Base-by-base conservation (phyloP, 768 basidiomycete species). In the Russula griseocarnosa region DNA sequence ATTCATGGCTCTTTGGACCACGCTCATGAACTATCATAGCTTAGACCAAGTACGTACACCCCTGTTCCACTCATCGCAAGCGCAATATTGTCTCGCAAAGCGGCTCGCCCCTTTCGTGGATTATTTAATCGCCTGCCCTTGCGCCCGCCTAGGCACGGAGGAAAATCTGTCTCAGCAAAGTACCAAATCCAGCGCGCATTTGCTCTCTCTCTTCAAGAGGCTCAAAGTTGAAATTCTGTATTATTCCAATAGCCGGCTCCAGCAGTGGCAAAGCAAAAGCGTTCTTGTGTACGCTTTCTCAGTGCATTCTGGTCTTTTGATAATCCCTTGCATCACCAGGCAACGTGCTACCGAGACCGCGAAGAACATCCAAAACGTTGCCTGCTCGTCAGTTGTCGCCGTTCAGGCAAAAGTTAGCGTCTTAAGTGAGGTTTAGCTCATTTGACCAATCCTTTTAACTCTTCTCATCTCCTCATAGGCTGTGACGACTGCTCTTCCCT, bases 161-260 rank as follows among this genome's bases (percentile, higher is more conserved):
- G 79, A 81, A 38, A 78, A 77, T 20, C 76, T 82, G 34, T 76
- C 77, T 6, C 75, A 81, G 13, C 81, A 51, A 82, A 88, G 72
- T 89, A 84, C 69, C 91, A 92, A 75, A 89, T 90, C 70, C 88
- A 90, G 72, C 88, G 90, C 53, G 88, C 82, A 52, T 78, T 83
- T 65, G 78, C 79, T 42, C 81, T 93, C 56, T 86, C 88, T 36
- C 81, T 79, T 69, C n/a, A n/a, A n/a, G n/a, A 82, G 83, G 49
- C 77, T 90, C 65, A 80, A 79, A 64, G 84, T 84, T 67, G 82
- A 86, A 69, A 70, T 90, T 50, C 82, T 81, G 65, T 81, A 77
- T 32, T 87, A 86, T 71, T 87, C 89, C 4, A 78, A 81, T 57
- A 86, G 90, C 66, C 89, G 90, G 69, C 73, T 90, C 70, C 87